Evolutionary conservation across 2,329 filamentous ascomycete species (phyloP), one percentile per base, ranked within the genome.

Genomic region (Cytospora piceicola): DNA sequence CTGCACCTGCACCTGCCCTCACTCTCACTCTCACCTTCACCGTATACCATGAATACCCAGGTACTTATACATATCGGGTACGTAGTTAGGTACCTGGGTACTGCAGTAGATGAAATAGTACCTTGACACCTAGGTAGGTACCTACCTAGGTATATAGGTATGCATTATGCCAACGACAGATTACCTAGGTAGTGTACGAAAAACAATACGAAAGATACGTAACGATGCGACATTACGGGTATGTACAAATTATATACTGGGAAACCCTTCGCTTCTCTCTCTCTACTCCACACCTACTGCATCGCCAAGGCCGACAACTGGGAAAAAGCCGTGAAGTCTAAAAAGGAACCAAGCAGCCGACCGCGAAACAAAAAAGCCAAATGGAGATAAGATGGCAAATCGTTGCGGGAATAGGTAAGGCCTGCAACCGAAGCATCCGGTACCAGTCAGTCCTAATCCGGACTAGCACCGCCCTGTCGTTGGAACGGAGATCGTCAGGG

Each of bases 361-460:
- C n/a, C 46, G 8, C 46, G 46, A 24, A 49, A n/a, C 46, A 49
- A 49, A 49, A 42, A 54, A 57, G 60, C 55, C 59, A 58, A 58
- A 63, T 58, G 54, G 56, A 51, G 58, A 63, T 63, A 63, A 59
- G 64, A 51, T 54, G n/a, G 60, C 64, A 60, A 66, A 66, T 66
- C 64, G 29, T 60, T 66, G 56, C 64, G 52, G 55, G 49, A 57
- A 63, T 53, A 46, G 60, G 64, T 55, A 63, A 58, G 27, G 39
- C 20, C 61, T 51, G 51, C 59, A 36, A 59, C 52, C 60, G 56
- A 62, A 63, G 34, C 39, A 42, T 54, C 36, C 58, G 53, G 60
- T 60, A 56, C 62, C 59, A 64, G 30, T 55, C 29, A 30, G 55
- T 42, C 36, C 55, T 20, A 27, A 24, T 46, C 4, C 24, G 46